A percentile compares a stretch with the other conserved stretches of the same genome.
Evolutionary conservation across 176 grass and related monocot species (phyloP).

Genomic region (Thinopyrum elongatum): DNA sequence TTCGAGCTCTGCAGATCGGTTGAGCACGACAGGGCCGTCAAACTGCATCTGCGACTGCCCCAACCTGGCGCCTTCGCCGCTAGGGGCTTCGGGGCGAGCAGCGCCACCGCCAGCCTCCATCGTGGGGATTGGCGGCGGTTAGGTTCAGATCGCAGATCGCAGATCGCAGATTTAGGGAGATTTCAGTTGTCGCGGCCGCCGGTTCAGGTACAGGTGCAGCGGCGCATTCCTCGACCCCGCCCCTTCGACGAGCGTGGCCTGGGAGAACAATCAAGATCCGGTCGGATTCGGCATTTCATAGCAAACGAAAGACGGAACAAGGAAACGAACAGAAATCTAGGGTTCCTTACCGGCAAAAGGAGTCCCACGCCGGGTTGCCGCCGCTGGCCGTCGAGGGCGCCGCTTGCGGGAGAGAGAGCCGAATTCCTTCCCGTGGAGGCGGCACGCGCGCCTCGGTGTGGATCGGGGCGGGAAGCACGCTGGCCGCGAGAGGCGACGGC

Average conservation of each 20-base stretch:
- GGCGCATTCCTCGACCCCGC: not conserved
- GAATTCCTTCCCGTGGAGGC: not conserved
- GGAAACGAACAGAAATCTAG: not conserved
- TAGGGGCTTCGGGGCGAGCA: not conserved
- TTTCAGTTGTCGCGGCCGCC: not conserved
- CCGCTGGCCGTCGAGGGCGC: not conserved
- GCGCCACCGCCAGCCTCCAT: constrained; percentile 25
- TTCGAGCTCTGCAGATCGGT: constrained; percentile 25
- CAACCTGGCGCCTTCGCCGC: not conserved
- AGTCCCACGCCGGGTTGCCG: not conserved
- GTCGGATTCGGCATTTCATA: not conserved
- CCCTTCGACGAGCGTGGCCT: not conserved
- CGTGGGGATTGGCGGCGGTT: not conserved
- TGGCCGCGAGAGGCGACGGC: not conserved
- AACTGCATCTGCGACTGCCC: constrained; percentile 33
- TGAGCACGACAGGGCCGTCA: constrained; percentile 13
- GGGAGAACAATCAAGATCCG: not conserved
- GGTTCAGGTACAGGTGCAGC: not conserved
- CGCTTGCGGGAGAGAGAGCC: not conserved
- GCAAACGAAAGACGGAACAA: not conserved
- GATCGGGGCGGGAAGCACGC: not conserved
- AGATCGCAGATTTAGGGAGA: not conserved
- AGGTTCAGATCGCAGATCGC: not conserved
- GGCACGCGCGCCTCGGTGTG: not conserved
- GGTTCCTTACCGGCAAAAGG: not conserved